Conservation (phyloP, 176 grass and related monocot species). For the Phragmites australis region DNA sequence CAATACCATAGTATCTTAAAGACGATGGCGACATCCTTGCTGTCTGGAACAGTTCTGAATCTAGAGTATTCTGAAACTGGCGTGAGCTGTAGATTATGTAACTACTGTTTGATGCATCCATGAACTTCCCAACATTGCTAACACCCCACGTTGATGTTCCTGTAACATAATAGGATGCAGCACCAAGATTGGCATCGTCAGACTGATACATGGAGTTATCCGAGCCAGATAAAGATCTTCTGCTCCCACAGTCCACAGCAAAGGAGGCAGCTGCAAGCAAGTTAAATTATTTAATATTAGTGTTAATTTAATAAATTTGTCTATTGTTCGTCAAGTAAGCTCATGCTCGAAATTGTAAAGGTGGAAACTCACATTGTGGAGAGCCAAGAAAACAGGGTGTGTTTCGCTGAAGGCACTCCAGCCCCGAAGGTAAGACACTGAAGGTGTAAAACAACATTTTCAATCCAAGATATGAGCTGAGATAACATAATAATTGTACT, state of each 20-base stretch:
- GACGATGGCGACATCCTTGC: conserved; percentile 83
- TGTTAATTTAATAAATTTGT: background rate
- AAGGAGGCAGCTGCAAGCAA: conserved; percentile 61
- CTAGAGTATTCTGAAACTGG: conserved; percentile 68
- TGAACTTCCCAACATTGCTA: conserved; percentile 66
- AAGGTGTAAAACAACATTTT: background rate
- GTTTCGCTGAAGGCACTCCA: conserved; percentile 70
- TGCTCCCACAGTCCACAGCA: conserved; percentile 68
- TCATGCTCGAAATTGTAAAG: background rate
- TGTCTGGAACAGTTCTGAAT: conserved; percentile 71
- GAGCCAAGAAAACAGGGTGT: conserved; percentile 67
- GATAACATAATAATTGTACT: background rate
- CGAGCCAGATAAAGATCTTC: conserved; percentile 46
- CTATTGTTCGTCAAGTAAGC: conserved; percentile 5
- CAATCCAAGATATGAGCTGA: background rate
- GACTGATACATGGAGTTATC: conserved; percentile 54
- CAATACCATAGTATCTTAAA: conserved; percentile 82
- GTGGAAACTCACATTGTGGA: conserved; percentile 58
- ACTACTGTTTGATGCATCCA: conserved; percentile 25
- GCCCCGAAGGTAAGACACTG: conserved; percentile 54
- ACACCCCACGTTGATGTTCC: conserved; percentile 63
- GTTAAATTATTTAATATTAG: conserved; percentile 18
- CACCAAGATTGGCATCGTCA: conserved; percentile 42
- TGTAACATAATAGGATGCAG: conserved; percentile 64
- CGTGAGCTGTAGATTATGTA: conserved; percentile 53